A percentile compares a stretch with the other conserved stretches of the same genome.
These are phyloP conservation scores for Gossypium herbaceum DNA, from an alignment of 345 rosid genomes.

Conservation along the genomic window DNA sequence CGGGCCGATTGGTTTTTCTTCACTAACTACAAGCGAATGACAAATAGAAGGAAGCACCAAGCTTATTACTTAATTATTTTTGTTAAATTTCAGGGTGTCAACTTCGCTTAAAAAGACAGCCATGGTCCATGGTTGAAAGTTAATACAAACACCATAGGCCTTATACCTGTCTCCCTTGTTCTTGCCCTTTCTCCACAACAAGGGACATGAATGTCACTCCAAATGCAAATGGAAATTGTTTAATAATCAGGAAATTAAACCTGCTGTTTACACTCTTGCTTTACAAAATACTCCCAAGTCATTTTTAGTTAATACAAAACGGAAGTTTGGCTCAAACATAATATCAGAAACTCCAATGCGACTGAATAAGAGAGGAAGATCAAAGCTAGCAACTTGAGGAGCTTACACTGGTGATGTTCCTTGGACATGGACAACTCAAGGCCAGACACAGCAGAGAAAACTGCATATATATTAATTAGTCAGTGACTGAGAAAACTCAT, in stretches of 20 bases:
- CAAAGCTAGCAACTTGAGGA: slow-evolving; percentile 15
- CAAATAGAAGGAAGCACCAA: not conserved
- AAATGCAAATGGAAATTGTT: not conserved
- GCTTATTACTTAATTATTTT: not conserved
- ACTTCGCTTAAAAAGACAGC: not conserved
- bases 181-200: not conserved
- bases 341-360: not conserved
- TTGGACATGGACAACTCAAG: slow-evolving; percentile 89
- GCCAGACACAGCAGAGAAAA: slow-evolving; percentile 96
- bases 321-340: not conserved
- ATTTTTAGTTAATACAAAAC: not conserved
- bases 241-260: not conserved
- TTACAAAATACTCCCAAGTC: not conserved
- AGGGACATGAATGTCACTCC: not conserved
- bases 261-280: not conserved
- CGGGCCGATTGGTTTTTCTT: slow-evolving; percentile 10
- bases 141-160: not conserved
- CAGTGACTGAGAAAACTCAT: not conserved
- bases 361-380: not conserved
- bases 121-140: not conserved
- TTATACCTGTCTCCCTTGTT: not conserved
- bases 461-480: slow-evolving; percentile 31
- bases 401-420: slow-evolving; percentile 88
- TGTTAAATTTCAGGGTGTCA: not conserved
- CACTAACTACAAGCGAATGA: slow-evolving; percentile 3